Conservation (phyloP, 108 stramenopile genomes). For the Nitzschia putrida region DNA sequence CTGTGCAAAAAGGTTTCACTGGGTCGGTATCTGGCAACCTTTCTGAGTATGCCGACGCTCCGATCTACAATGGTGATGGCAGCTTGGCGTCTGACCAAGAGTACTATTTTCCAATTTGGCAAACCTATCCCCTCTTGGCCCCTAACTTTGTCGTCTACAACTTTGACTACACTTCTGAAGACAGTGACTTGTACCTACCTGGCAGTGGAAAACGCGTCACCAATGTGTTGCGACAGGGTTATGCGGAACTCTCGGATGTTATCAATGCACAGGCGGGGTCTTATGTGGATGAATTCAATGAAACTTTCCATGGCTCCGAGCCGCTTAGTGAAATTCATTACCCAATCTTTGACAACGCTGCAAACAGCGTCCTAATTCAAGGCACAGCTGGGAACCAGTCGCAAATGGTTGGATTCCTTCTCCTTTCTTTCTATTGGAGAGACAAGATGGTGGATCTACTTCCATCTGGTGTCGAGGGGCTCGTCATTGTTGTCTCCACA, state of each 20-base stretch:
- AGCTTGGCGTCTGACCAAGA: conserved; percentile 14
- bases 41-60: too few species aligned
- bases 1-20: too few species aligned
- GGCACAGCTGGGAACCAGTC: too few species aligned
- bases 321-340: conserved; percentile 38
- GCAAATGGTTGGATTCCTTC: conserved; percentile 33
- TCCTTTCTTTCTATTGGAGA: conserved; percentile 47
- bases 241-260: conserved; percentile 21
- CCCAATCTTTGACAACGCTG: conserved; percentile 39
- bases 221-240: conserved; percentile 30
- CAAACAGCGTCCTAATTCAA: conserved; percentile 7
- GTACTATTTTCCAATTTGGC: conserved; percentile 23
- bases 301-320: conserved; percentile 9
- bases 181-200: background rate
- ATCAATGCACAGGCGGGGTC: conserved; percentile 23
- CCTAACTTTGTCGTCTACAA: conserved; percentile 30
- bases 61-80: too few species aligned
- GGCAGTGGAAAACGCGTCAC: conserved; percentile 5
- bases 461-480: conserved; percentile 44
- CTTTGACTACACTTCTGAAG: background rate
- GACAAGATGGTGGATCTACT: conserved; percentile 32
- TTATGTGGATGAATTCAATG: conserved; percentile 37
- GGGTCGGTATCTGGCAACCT: too few species aligned
- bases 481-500: conserved; percentile 44
- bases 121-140: conserved; percentile 14